phyloP scores from a whole-genome alignment of 179 eudicot genomes.

The Camellia oleifera region DNA sequence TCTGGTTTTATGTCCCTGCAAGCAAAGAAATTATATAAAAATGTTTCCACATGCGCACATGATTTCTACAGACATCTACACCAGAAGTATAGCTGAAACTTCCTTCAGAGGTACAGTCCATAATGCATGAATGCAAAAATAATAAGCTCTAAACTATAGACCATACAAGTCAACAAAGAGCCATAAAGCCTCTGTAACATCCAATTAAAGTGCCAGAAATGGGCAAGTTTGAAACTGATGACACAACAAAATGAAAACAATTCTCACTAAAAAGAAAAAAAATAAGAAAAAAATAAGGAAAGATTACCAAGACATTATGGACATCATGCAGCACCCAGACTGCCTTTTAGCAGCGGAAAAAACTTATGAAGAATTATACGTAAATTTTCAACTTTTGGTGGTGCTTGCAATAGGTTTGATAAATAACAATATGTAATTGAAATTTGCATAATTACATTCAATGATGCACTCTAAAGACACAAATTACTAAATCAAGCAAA shows the following conservation, averaged over 20 bases:
- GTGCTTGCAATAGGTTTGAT: not conserved
- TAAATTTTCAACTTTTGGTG: not conserved
- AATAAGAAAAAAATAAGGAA: not conserved
- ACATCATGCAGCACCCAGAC: not conserved
- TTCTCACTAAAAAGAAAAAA: not conserved
- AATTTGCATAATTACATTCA: too few species aligned
- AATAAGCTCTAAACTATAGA: too few species aligned
- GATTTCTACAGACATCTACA: not conserved
- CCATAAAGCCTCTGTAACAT: not conserved
- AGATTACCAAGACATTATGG: not conserved
- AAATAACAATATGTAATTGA: too few species aligned
- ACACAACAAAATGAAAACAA: not conserved
- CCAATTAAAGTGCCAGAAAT: constrained; percentile 10
- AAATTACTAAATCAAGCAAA: not conserved
- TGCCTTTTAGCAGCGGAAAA: too few species aligned
- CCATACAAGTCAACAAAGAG: not conserved
- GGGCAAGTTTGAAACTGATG: not conserved
- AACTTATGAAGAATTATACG: too few species aligned
- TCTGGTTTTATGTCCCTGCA: constrained; percentile 78
- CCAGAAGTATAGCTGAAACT: not conserved
- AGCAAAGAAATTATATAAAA: constrained; percentile 10
- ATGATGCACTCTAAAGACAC: not conserved
- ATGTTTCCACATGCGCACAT: not conserved
- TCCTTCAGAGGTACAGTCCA: not conserved
- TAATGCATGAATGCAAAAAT: not conserved